A percentile compares a stretch with the other conserved stretches of the same genome.
phyloP scores from a whole-genome alignment of 495 filamentous ascomycete species.

The Chaetomidium leptoderma region DNA sequence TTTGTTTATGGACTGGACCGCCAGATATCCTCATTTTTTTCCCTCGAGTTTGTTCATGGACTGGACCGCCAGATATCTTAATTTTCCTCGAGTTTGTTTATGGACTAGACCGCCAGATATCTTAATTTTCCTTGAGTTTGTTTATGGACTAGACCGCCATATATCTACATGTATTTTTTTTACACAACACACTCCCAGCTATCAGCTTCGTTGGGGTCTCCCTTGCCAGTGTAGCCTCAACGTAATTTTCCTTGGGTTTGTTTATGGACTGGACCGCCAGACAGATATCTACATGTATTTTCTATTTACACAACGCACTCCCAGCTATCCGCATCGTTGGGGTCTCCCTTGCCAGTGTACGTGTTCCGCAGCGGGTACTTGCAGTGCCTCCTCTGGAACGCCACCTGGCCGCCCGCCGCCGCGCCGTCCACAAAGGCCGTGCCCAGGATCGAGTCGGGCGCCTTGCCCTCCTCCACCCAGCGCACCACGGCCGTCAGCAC shows the following conservation, averaged over 20 bases:
- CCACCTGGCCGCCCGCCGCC: background rate
- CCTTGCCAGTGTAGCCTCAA: conserved; percentile 7
- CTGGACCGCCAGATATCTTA: no score
- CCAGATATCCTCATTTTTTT: no score
- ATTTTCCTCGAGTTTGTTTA: no score
- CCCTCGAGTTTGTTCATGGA: no score
- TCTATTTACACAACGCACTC: background rate
- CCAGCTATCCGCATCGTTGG: background rate
- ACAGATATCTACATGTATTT: no score
- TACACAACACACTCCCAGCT: conserved; percentile 6
- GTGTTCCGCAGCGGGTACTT: conserved; percentile 1
- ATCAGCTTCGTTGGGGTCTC: background rate
- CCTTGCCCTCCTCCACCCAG: conserved; percentile 50
- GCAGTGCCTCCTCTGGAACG: conserved; percentile 5
- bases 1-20: no score
- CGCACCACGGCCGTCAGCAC: conserved; percentile 46
- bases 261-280: no score
- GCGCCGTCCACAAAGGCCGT: conserved; percentile 34
- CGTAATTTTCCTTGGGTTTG: no score
- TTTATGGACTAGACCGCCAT: no score
- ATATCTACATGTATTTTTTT: no score
- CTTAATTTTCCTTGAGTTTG: no score
- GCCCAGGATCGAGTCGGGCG: conserved; percentile 42
- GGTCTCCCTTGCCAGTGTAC: conserved; percentile 5
- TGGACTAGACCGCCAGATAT: no score